A percentile compares a stretch with the other conserved stretches of the same genome.
Evolutionary conservation across 2,329 filamentous ascomycete species (phyloP).

Genomic region (Ophiocordyceps sinensis): DNA sequence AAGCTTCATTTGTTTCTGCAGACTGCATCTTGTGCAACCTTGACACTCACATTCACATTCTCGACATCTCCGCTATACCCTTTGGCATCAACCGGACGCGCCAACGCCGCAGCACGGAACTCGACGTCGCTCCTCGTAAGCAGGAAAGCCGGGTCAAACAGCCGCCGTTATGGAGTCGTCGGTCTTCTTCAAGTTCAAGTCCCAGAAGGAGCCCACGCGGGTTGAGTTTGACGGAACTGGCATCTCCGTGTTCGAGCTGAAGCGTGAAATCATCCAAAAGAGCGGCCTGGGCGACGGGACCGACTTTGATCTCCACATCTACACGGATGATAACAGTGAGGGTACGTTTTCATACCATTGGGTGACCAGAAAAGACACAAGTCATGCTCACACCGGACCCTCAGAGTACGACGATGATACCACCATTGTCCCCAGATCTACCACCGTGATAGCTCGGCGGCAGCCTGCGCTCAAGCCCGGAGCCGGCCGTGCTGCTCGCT

Average conservation of each 20-base stretch:
- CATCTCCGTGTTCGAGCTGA: conserved; percentile 96
- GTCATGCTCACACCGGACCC: conserved; percentile 12
- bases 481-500: conserved; percentile 80
- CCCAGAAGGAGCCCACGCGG: conserved; percentile 84
- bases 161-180: conserved; percentile 68
- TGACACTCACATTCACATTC: neutral
- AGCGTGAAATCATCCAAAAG: conserved; percentile 93
- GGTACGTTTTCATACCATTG: too few relatives aligned
- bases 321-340: conserved; percentile 81
- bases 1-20: neutral
- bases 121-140: conserved; percentile 9
- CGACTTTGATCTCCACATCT: conserved; percentile 92
- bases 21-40: conserved; percentile 1
- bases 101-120: neutral
- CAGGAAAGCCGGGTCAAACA: conserved; percentile 8
- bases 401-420: conserved; percentile 96
- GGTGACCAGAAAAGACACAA: too few relatives aligned
- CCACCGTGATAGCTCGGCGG: conserved; percentile 78
- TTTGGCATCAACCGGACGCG: neutral
- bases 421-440: conserved; percentile 89
- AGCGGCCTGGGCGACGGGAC: conserved; percentile 89
- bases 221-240: conserved; percentile 96
- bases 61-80: neutral
- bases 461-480: conserved; percentile 74
- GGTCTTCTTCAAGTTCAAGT: conserved; percentile 99